Evolutionary conservation across 2,329 filamentous ascomycete species (phyloP).

Genomic region (Chaetomiaceae sp.): DNA sequence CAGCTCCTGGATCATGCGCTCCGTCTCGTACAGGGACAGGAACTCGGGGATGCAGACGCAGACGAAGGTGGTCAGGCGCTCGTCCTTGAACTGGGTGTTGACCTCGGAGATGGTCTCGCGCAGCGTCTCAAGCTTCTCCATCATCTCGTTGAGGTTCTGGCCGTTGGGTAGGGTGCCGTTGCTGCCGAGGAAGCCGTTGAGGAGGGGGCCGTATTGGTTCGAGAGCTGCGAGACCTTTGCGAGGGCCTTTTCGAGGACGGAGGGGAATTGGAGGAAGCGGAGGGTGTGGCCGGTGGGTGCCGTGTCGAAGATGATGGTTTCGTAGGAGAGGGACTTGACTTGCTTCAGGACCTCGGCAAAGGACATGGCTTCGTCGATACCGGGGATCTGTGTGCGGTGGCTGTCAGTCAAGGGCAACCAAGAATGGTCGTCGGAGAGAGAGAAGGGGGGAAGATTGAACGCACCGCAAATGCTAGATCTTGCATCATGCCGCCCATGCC

Average conservation of each 20-base stretch:
- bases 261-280: conserved; percentile 96
- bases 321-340: conserved; percentile 97
- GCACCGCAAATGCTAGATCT: conserved; percentile 88
- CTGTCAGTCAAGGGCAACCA: background rate
- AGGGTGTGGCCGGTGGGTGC: conserved; percentile 96
- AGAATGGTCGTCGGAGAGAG: background rate
- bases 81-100: conserved; percentile 97
- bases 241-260: conserved; percentile 96
- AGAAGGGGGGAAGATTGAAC: conserved; percentile 30
- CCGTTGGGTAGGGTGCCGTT: conserved; percentile 70
- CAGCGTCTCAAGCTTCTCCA: conserved; percentile 89
- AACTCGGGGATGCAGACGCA: conserved; percentile 99
- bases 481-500: conserved; percentile 95
- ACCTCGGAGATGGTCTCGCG: conserved; percentile 92
- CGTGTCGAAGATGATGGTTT: conserved; percentile 98
- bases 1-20: conserved; percentile 99
- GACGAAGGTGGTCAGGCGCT: conserved; percentile 91
- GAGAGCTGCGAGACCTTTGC: conserved; percentile 94
- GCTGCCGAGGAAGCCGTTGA: conserved; percentile 85
- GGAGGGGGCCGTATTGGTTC: conserved; percentile 88
- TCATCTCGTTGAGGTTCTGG: conserved; percentile 86
- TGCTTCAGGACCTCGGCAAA: conserved; percentile 99
- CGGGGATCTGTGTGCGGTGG: conserved; percentile 67
- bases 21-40: conserved; percentile 92
- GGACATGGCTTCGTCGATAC: conserved; percentile 99